These are phyloP conservation scores for Silene conica DNA, from an alignment of 148 eudicot genomes.

Conservation along the genomic window DNA sequence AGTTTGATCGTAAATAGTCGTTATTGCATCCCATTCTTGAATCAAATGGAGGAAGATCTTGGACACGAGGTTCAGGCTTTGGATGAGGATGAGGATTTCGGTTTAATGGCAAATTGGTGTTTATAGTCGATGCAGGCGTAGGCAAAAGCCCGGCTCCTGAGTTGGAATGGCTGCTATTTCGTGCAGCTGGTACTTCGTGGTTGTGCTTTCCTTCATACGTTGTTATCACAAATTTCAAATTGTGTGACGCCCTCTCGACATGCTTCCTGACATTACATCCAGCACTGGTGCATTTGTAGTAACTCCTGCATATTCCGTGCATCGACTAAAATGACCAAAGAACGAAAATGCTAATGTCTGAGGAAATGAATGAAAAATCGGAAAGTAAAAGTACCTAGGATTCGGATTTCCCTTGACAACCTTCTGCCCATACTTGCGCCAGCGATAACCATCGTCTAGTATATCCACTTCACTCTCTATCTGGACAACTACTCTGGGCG, in stretches of 20 bases:
- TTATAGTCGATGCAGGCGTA: constrained; percentile 26
- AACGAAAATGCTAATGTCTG: background rate
- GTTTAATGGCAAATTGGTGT: constrained; percentile 25
- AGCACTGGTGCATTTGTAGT: constrained; percentile 79
- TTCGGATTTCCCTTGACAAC: constrained; percentile 88
- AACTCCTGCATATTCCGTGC: constrained; percentile 46
- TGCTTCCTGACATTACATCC: constrained; percentile 82
- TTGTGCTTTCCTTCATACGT: constrained; percentile 80
- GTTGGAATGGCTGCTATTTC: constrained; percentile 38
- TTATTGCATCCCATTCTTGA: constrained; percentile 26
- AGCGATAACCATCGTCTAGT: constrained; percentile 83
- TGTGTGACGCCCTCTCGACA: constrained; percentile 68
- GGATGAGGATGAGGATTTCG: constrained; percentile 33
- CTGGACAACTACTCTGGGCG: constrained; percentile 64
- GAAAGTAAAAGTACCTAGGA: constrained; percentile 48
- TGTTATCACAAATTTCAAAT: constrained; percentile 48
- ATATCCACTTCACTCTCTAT: constrained; percentile 67
- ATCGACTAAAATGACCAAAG: background rate
- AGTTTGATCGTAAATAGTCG: constrained; percentile 31
- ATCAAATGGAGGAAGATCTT: constrained; percentile 39
- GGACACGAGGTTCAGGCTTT: constrained; percentile 37
- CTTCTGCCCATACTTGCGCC: constrained; percentile 90
- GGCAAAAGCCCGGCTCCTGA: constrained; percentile 29
- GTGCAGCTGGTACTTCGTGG: constrained; percentile 70
- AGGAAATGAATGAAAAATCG: background rate